Conservation (phyloP, 1,284 basidiomycete species). For the Flammula alnicola region DNA sequence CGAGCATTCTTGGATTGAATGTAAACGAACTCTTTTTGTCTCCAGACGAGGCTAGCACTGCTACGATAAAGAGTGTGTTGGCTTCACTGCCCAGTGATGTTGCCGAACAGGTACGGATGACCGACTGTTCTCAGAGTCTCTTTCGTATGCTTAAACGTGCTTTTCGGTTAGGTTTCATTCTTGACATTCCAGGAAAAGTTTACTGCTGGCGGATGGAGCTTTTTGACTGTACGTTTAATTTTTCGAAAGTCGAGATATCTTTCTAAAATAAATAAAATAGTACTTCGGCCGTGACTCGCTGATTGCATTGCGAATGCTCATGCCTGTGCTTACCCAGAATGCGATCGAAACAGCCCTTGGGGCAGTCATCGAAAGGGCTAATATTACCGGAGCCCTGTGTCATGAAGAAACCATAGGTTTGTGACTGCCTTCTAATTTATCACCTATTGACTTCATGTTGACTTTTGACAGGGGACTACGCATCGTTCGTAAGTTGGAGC, state of each 20-base stretch:
- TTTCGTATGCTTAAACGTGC: background rate
- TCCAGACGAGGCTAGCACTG: constrained; percentile 21
- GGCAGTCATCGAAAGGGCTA: constrained; percentile 32
- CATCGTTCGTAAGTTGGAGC: constrained; percentile 28
- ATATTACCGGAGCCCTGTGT: constrained; percentile 31
- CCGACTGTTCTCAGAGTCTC: too few relatives aligned
- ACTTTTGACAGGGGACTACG: constrained; percentile 27
- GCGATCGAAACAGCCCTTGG: constrained; percentile 31
- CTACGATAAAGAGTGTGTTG: constrained; percentile 20
- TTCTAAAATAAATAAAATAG: constrained; percentile 17
- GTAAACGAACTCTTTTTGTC: constrained; percentile 23
- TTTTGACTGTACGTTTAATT: constrained; percentile 27
- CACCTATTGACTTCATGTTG: background rate
- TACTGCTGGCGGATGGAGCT: constrained; percentile 33
- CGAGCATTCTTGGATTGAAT: constrained; percentile 24
- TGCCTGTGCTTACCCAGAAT: constrained; percentile 30
- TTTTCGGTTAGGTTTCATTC: constrained; percentile 28
- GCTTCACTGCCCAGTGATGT: constrained; percentile 18
- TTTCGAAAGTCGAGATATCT: background rate
- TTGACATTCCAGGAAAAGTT: constrained; percentile 31
- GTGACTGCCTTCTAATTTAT: background rate
- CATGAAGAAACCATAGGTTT: constrained; percentile 34
- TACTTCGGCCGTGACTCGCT: constrained; percentile 33
- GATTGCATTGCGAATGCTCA: constrained; percentile 31
- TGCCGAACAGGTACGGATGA: constrained; percentile 24